Conservation (phyloP, 192 early-diverging fungal species). For the Backusella psychrophila region DNA sequence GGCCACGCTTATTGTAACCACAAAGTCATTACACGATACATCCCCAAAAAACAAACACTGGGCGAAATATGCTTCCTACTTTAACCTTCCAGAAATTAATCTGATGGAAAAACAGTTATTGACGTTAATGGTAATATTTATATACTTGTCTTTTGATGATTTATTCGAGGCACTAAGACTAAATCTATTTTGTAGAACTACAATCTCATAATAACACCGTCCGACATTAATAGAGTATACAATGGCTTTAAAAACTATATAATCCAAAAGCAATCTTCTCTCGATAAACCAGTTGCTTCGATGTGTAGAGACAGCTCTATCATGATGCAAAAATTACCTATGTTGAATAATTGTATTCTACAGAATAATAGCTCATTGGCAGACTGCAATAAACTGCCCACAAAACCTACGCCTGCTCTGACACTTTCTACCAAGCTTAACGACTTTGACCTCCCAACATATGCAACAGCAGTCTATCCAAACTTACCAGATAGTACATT, state of each 20-base stretch:
- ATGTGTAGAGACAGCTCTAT: background rate
- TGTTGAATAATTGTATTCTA: background rate
- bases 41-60: conserved; percentile 86
- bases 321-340: background rate
- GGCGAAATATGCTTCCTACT: conserved; percentile 68
- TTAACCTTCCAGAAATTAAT: conserved; percentile 76
- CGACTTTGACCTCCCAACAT: background rate
- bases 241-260: background rate
- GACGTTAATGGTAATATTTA: conserved; percentile 49
- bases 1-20: conserved; percentile 70
- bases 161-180: background rate
- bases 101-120: conserved; percentile 83
- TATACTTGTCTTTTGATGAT: conserved; percentile 14
- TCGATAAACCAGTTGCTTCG: background rate
- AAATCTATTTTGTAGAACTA: conserved; percentile 20
- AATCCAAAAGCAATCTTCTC: background rate
- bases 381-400: conserved; percentile 6
- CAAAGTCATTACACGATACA: conserved; percentile 77
- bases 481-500: background rate
- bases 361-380: background rate
- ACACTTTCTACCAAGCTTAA: background rate
- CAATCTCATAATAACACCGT: conserved; percentile 20
- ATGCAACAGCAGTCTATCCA: background rate
- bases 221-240: background rate
- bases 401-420: background rate